These are phyloP conservation scores for Nemophila menziesii DNA, from an alignment of 257 asterid genomes.

Conservation along the genomic window DNA sequence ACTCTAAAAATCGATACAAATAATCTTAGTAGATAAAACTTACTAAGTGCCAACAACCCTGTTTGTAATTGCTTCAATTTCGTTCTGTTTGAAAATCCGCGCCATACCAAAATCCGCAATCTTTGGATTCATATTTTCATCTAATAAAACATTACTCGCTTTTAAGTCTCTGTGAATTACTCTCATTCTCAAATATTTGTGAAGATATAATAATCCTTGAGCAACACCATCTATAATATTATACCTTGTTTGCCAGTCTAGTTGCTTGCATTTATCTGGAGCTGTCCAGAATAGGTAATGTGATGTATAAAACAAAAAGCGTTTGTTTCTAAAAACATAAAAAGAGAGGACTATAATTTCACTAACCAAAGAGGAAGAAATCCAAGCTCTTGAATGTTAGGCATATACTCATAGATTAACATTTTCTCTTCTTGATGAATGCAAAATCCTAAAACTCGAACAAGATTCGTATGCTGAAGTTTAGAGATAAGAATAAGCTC, in stretches of 20 bases:
- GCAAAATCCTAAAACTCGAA: conserved; percentile 44
- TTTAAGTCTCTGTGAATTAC: conserved; percentile 46
- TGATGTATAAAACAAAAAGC: background rate
- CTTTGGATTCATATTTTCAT: conserved; percentile 49
- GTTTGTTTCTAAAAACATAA: conserved; percentile 6
- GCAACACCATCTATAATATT: too few species aligned
- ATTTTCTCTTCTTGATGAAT: conserved; percentile 42
- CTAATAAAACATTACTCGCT: conserved; percentile 44
- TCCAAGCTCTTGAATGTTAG: conserved; percentile 59
- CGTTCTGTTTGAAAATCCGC: too few species aligned
- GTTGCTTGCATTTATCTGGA: background rate
- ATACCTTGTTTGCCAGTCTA: too few species aligned
- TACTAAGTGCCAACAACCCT: too few species aligned
- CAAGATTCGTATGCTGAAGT: conserved; percentile 56
- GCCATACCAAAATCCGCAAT: conserved; percentile 60
- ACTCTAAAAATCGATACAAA: background rate
- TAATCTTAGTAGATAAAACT: too few species aligned
- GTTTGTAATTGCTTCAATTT: too few species aligned
- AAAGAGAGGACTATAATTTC: background rate
- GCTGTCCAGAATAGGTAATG: background rate
- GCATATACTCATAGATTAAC: conserved; percentile 55
- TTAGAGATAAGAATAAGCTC: conserved; percentile 51
- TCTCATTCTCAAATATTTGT: background rate
- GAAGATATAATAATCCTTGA: too few species aligned
- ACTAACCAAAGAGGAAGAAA: conserved; percentile 21